Evolutionary conservation across 306 rosid species (phyloP).

Genomic region (Datisca glomerata): DNA sequence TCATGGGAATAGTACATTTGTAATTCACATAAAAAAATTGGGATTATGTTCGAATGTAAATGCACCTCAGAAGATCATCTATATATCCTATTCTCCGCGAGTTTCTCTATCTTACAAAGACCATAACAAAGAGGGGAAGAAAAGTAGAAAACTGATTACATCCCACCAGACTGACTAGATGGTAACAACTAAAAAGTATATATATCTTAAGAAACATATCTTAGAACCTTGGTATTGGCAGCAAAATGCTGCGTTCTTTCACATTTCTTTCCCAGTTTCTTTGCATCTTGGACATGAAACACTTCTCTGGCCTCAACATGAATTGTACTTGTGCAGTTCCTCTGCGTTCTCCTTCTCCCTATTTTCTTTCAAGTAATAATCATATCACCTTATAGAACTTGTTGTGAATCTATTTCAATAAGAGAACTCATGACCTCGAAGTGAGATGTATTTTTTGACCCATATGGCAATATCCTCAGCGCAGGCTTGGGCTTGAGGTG

Average conservation of each 20-base stretch:
- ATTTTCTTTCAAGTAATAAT: too few species aligned
- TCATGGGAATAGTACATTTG: too few species aligned
- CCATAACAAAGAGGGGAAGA: not conserved
- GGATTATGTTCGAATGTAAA: too few species aligned
- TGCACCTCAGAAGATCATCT: too few species aligned
- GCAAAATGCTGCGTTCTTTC: not conserved
- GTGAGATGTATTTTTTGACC: conserved; percentile 86
- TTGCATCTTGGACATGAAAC: too few species aligned
- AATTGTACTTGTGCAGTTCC: not conserved
- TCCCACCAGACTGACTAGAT: not conserved
- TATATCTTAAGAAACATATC: not conserved
- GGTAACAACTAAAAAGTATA: not conserved
- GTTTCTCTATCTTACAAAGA: not conserved
- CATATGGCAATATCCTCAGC: conserved; percentile 96
- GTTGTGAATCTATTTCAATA: too few species aligned
- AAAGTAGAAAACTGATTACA: not conserved
- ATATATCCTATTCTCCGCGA: not conserved
- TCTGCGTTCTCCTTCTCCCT: not conserved
- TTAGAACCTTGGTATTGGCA: not conserved
- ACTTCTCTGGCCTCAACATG: not conserved
- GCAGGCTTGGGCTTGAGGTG: conserved; percentile 80
- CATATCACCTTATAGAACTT: too few species aligned
- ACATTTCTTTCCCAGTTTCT: too few species aligned
- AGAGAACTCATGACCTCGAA: conserved; percentile 91
- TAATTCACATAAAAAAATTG: too few species aligned